Evolutionary conservation across 2,329 filamentous ascomycete genomes (phyloP).

Genomic region (Dactylellina cionopaga): DNA sequence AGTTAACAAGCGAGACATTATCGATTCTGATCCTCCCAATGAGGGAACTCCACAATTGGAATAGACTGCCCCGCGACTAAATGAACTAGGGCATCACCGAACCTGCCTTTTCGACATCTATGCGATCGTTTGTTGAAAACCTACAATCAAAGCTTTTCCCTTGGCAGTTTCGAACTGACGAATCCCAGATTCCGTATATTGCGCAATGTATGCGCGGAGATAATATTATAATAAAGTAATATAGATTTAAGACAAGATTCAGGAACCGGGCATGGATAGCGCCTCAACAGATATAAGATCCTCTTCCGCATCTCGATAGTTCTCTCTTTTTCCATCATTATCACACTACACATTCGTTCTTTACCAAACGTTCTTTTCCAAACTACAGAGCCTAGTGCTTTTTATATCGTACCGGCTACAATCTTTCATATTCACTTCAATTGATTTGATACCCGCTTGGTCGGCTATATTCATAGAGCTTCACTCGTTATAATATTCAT

Average conservation of each 20-base stretch:
- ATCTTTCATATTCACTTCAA: not conserved
- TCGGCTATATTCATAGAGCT: conserved; percentile 3
- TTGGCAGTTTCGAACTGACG: conserved; percentile 24
- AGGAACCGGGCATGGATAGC: not conserved
- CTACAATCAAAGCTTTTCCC: conserved; percentile 3
- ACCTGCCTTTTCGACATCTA: conserved; percentile 11
- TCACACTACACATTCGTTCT: not conserved
- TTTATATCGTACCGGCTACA: conserved; percentile 11
- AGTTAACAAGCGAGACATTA: conserved; percentile 9
- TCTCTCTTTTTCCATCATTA: not conserved
- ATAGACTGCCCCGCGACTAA: not conserved
- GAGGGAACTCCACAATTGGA: not conserved
- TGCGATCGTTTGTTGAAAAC: conserved; percentile 7
- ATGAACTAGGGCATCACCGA: no score
- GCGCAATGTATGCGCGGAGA: not conserved
- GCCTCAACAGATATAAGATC: not conserved
- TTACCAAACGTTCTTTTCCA: no score
- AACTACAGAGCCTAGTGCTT: conserved; percentile 14
- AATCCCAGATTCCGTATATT: not conserved
- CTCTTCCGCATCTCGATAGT: not conserved
- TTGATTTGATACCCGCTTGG: conserved; percentile 12
- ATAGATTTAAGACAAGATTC: not conserved
- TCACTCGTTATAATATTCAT: no score
- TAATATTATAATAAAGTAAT: no score
- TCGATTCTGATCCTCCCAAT: no score